Base-by-base conservation (phyloP, 768 basidiomycete species). In the Rhodotorula diobovata region DNA sequence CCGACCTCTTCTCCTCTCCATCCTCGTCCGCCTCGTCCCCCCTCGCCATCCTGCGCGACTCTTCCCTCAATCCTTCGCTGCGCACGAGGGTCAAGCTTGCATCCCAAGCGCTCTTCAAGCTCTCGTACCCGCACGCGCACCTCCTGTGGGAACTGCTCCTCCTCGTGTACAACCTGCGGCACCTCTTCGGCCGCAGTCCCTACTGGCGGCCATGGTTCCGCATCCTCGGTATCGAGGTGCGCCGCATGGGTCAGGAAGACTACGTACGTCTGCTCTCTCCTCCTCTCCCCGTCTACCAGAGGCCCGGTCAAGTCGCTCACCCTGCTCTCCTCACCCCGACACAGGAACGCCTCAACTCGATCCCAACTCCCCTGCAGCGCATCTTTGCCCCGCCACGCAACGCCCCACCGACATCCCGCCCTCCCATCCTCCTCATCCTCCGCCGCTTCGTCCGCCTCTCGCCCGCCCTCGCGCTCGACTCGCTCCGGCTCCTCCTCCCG, bases 151-250 rank as follows among this genome's bases (percentile, higher is more conserved):
- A 98, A 80, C 68, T 87, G n/a, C 90, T 90, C 86, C 82, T 94
- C 65, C 83, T 97, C 14, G 81, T 84, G 9, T 92, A 87, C 83
- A 97, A 96, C 79, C 81, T 97, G 58, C 87, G 88, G 23, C 98
- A 96, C 81, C 84, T 97, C 23, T 97, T 96, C 77, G 91, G 93
- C 72, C 85, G 84, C 80, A 91, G 89, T 28, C 85, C 88, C 11
- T 89, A 87, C 78, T 93, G 95, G 80, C 86, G 94, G 75, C 93
- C 95, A 21, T 98, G 94, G 94, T 82, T 96, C 61, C 83, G 85
- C 34, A 90, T 89, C 89, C 85, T 93, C 55, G 89, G 91, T 12
- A 83, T 95, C 14, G 89, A 91, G 76, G 81, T 97, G 25, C 87
- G 90, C 48, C 85, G 96, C 54, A 83, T 93, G 65, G 86, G 87